phyloP scores from a whole-genome alignment of 176 grass and related monocot genomes.

The Cocos nucifera region DNA sequence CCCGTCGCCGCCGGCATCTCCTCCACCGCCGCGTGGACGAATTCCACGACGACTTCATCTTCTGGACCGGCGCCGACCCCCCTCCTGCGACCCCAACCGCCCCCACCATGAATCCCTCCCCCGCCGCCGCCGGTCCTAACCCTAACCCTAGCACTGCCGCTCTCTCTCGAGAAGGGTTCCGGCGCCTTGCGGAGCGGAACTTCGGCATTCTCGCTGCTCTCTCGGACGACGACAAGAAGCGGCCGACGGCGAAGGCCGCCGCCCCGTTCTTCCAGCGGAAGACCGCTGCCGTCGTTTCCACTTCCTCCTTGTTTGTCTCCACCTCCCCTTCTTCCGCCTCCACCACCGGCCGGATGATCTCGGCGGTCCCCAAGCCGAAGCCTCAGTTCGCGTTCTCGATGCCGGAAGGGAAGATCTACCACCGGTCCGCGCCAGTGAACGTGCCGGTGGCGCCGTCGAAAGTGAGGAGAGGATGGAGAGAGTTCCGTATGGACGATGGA shows the following conservation, averaged over 20 bases:
- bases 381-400: not conserved
- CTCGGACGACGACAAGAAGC: not conserved
- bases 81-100: too few relatives aligned
- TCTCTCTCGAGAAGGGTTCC: conserved; percentile 7
- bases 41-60: conserved; percentile 23
- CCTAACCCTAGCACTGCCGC: too few relatives aligned
- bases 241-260: not conserved
- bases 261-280: too few relatives aligned
- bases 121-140: too few relatives aligned
- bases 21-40: conserved; percentile 11
- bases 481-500: conserved; percentile 13
- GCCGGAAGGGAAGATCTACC: not conserved
- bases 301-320: too few relatives aligned
- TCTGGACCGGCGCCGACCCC: too few relatives aligned
- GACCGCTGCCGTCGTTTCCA: too few relatives aligned
- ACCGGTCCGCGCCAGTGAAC: not conserved
- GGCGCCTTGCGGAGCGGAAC: conserved; percentile 9
- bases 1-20: not conserved
- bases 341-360: not conserved
- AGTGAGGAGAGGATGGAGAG: not conserved
- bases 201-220: conserved; percentile 7
- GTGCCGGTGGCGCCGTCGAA: not conserved
- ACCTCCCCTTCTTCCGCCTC: not conserved
- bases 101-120: too few relatives aligned
- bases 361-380: not conserved